Base-by-base conservation (phyloP, 805 yeast species). In the Hyphopichia homilentoma region DNA sequence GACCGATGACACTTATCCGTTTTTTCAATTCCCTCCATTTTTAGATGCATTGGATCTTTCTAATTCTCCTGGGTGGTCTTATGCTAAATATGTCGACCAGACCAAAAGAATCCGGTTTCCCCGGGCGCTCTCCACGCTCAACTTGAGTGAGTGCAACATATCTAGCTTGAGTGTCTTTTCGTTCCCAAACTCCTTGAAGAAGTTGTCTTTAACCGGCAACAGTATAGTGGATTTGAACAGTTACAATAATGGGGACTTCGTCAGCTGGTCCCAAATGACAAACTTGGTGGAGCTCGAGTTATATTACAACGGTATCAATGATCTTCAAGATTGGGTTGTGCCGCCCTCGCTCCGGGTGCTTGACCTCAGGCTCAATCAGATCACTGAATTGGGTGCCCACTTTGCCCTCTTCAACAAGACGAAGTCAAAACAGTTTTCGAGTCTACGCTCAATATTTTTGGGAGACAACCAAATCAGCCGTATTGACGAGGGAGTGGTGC, bases 21-120 rank as follows among this genome's bases (percentile, higher is more conserved):
- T 29, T 26, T 52, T 59, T 33, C 32, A 41, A 21, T 61, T 64
- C 29, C 68, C 69, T 3, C 33, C 36, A n/a, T 38, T 36, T 16
- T 40, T 63, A 28, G 41, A 39, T 11, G 32, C 39, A 11, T 36
- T 57, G 18, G 43, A 52, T 17, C 27, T 57, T n/a, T 40, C 45
- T 16, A 43, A 48, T 16, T 50, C 54, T 29, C 29, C 33, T 17
- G 8, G 13, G 18, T 32, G 3, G 12, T 11, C 16, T 22, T 25
- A 25, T 14, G 16, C 21, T 8, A 34, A 21, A n/a, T 24, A 8
- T 12, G 14, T n/a, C 7, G 14, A 24, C 14, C 27, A 43, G 8
- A 38, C 37, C 7, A 25, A 31, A 11, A 41, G 58, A 13, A 37
- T 56, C 13, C 40, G 28, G 7, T 56, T 58, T 26, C 61, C 61